phyloP scores from a whole-genome alignment of 2,329 filamentous ascomycete species.

The Didymella arachidicola region DNA sequence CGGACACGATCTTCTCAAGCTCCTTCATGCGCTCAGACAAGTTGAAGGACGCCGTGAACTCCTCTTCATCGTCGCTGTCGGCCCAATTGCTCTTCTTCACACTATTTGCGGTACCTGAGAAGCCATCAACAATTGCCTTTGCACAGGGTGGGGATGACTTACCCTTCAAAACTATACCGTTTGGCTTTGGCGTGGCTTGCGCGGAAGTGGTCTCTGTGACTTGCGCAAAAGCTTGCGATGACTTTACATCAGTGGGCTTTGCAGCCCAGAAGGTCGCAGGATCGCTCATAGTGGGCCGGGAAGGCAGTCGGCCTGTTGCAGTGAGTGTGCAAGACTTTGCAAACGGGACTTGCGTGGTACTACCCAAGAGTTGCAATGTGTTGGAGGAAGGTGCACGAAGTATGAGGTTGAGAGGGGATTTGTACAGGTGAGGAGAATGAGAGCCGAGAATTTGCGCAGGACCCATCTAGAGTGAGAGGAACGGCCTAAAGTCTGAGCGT shows the following conservation, averaged over 20 bases:
- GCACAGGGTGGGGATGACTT: background rate
- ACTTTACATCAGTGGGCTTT: conserved; percentile 7
- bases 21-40: conserved; percentile 9
- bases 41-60: conserved; percentile 19
- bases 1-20: conserved; percentile 19
- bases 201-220: background rate
- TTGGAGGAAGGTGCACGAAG: background rate
- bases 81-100: conserved; percentile 27
- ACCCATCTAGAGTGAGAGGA: background rate
- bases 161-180: background rate
- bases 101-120: conserved; percentile 7
- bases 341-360: background rate
- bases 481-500: background rate
- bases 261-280: conserved; percentile 13
- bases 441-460: background rate
- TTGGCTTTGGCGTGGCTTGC: background rate
- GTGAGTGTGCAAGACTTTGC: background rate
- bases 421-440: no score
- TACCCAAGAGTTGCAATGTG: no score
- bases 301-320: background rate
- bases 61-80: conserved; percentile 32
- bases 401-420: background rate
- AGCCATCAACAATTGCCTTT: background rate
- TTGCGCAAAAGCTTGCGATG: background rate
- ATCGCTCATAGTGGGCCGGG: background rate